phyloP scores from a whole-genome alignment of 106 monocot genomes.

The Xerophyta viscosa region DNA sequence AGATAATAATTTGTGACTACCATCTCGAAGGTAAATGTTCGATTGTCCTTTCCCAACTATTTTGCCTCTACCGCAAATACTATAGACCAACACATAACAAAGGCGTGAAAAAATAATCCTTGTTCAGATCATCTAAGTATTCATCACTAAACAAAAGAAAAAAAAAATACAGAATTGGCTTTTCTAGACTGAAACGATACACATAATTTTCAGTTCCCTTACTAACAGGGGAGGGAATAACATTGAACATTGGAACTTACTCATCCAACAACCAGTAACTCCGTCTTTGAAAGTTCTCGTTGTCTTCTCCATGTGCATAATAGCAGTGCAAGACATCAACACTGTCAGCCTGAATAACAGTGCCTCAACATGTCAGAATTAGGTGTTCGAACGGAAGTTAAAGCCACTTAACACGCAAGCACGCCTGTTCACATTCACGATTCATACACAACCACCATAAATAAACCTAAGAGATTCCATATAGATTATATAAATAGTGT shows the following conservation, averaged over 20 bases:
- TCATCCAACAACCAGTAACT: constrained; percentile 96
- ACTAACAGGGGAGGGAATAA: not conserved
- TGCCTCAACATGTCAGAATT: not conserved
- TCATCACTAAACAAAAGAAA: too few species aligned
- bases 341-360: constrained; percentile 59
- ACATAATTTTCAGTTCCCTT: not conserved
- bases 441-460: not conserved
- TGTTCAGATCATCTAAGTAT: too few species aligned
- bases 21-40: not conserved
- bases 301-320: constrained; percentile 97
- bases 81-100: too few species aligned
- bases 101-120: too few species aligned
- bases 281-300: constrained; percentile 79
- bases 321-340: constrained; percentile 95
- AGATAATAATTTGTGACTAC: not conserved
- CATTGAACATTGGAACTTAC: constrained; percentile 21
- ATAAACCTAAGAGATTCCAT: not conserved
- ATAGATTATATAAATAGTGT: too few species aligned
- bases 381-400: not conserved
- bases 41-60: too few species aligned
- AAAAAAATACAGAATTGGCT: too few species aligned
- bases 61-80: too few species aligned
- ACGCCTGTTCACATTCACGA: not conserved
- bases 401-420: not conserved
- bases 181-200: too few species aligned